phyloP scores from a whole-genome alignment of 2,329 filamentous ascomycete genomes.

The Fusarium annulatum region DNA sequence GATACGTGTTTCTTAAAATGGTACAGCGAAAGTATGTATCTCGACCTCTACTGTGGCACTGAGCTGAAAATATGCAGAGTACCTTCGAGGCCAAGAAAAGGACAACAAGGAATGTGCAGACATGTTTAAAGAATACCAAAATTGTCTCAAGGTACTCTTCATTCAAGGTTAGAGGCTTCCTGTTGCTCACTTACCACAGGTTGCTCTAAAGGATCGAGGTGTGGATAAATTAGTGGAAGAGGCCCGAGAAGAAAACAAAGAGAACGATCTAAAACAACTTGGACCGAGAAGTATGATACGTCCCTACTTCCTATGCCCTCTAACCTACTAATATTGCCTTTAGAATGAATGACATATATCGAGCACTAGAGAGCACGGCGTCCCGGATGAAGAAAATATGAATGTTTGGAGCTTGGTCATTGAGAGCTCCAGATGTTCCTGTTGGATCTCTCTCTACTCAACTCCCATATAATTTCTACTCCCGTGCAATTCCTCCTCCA shows the following conservation, averaged over 20 bases:
- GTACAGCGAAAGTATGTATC: slow-evolving; percentile 92
- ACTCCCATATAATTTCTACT: neutral
- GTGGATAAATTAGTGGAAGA: slow-evolving; percentile 95
- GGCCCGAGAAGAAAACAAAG: slow-evolving; percentile 87
- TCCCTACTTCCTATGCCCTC: neutral
- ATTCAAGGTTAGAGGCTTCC: neutral
- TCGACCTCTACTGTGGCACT: slow-evolving; percentile 6
- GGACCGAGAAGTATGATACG: slow-evolving; percentile 54
- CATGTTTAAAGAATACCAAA: slow-evolving; percentile 89
- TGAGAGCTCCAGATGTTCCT: neutral
- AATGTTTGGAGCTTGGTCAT: neutral
- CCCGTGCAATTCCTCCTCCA: neutral
- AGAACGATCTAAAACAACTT: slow-evolving; percentile 75
- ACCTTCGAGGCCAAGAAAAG: slow-evolving; percentile 84
- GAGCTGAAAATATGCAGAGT: slow-evolving; percentile 68
- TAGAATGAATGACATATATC: slow-evolving; percentile 26
- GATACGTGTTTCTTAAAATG: slow-evolving; percentile 98
- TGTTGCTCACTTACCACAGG: slow-evolving; percentile 20
- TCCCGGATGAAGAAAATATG: slow-evolving; percentile 11
- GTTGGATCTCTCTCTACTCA: slow-evolving; percentile 2
- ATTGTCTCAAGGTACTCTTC: slow-evolving; percentile 77
- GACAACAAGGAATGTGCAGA: slow-evolving; percentile 85
- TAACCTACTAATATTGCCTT: slow-evolving; percentile 1
- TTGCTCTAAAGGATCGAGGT: slow-evolving; percentile 85
- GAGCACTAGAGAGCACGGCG: slow-evolving; percentile 5